Evolutionary conservation across 2,329 filamentous ascomycete genomes (phyloP).

Genomic region (Coniochaeta pulveracea): DNA sequence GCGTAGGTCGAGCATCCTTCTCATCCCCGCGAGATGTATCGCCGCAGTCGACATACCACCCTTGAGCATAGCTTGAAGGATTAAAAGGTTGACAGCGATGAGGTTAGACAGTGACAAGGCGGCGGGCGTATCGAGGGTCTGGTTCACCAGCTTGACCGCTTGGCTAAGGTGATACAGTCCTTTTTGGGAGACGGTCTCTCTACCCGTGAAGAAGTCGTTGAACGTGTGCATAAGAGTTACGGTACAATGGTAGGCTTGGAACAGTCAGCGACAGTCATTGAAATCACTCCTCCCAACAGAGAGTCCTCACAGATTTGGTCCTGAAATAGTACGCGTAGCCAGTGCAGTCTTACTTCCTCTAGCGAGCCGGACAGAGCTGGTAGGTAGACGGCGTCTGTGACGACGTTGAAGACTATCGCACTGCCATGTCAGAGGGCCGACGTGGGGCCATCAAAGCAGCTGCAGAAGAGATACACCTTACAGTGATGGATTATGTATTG

Average conservation of each 20-base stretch:
- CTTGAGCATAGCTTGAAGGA: slow-evolving; percentile 1
- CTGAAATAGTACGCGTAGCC: not conserved
- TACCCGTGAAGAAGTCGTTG: slow-evolving; percentile 5
- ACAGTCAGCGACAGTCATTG: not conserved
- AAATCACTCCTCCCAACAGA: not conserved
- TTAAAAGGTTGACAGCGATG: slow-evolving; percentile 5
- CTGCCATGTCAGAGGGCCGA: too few relatives aligned
- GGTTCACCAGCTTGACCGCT: slow-evolving; percentile 5
- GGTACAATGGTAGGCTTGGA: slow-evolving; percentile 4
- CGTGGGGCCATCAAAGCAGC: too few relatives aligned
- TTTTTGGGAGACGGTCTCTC: not conserved
- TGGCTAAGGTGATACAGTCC: slow-evolving; percentile 5
- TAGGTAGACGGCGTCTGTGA: not conserved
- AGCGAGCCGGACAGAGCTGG: not conserved
- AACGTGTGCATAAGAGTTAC: slow-evolving; percentile 5
- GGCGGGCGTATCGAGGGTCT: slow-evolving; percentile 1
- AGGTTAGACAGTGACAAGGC: slow-evolving; percentile 5
- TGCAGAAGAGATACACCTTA: too few relatives aligned
- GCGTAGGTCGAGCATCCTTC: slow-evolving; percentile 5
- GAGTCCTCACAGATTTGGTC: not conserved
- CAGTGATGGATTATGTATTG: too few relatives aligned
- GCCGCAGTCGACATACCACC: not conserved
- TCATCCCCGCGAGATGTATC: slow-evolving; percentile 4
- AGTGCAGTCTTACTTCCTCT: not conserved
- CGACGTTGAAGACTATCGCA: slow-evolving; percentile 3